A percentile compares a stretch with the other conserved stretches of the same genome.
Conservation (phyloP, 2,329 filamentous ascomycete species). For the Microcyclosporella mali region DNA sequence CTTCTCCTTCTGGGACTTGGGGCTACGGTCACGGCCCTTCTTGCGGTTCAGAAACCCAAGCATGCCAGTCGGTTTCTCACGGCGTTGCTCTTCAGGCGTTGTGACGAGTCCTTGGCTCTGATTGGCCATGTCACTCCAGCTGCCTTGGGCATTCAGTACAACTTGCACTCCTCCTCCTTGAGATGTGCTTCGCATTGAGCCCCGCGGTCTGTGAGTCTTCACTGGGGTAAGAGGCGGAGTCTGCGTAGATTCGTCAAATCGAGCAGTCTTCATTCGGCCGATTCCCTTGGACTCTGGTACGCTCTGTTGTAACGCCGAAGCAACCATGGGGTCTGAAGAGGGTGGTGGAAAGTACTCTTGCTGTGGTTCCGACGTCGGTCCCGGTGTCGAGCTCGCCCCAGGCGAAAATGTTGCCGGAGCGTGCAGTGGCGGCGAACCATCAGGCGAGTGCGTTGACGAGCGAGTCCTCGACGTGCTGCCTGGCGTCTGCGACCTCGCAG, state of each 20-base stretch:
- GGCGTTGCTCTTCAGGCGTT: conserved; percentile 44
- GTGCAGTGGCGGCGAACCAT: conserved; percentile 42
- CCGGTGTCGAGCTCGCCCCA: no score
- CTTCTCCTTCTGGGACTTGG: conserved; percentile 67
- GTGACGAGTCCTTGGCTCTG: conserved; percentile 66
- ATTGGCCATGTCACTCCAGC: conserved; percentile 85
- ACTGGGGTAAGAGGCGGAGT: conserved; percentile 11
- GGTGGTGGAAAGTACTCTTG: conserved; percentile 24
- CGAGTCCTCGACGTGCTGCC: conserved; percentile 35
- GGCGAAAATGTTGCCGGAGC: conserved; percentile 17
- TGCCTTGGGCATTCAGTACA: conserved; percentile 79
- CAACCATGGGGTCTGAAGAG: conserved; percentile 10
- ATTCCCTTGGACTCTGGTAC: conserved; percentile 11
- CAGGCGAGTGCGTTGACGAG: conserved; percentile 43
- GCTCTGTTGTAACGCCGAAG: conserved; percentile 3
- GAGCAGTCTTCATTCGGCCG: conserved; percentile 21
- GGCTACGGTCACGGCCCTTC: conserved; percentile 83
- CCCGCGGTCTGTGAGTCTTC: conserved; percentile 42
- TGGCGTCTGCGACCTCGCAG: conserved; percentile 32
- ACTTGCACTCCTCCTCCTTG: conserved; percentile 83
- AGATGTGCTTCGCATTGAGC: conserved; percentile 64
- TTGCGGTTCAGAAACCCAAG: conserved; percentile 85
- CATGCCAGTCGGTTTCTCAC: conserved; percentile 63
- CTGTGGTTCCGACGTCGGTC: conserved; percentile 12
- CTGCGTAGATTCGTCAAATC: conserved; percentile 24